A percentile compares a stretch with the other conserved stretches of the same genome.
phyloP scores from a whole-genome alignment of 768 basidiomycete species.

The Suillus sp. region DNA sequence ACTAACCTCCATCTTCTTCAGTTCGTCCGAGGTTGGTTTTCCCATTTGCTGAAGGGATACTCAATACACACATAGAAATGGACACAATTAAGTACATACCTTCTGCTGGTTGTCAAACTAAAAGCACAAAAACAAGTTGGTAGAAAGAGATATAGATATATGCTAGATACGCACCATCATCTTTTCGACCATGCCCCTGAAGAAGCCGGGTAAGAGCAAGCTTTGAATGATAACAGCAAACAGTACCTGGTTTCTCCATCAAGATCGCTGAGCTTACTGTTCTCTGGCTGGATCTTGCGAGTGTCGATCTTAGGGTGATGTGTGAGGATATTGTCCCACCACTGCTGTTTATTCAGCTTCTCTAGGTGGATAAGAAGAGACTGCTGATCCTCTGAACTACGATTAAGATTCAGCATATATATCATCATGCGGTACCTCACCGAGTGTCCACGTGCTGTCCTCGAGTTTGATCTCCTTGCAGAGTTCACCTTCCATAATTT shows the following conservation, averaged over 20 bases:
- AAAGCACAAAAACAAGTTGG: constrained; percentile 10
- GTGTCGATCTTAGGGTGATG: constrained; percentile 98
- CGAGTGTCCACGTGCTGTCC: constrained; percentile 95
- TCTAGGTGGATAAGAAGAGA: constrained; percentile 77
- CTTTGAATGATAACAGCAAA: neutral
- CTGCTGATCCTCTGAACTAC: constrained; percentile 70
- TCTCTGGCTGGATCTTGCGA: constrained; percentile 91
- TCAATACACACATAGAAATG: neutral
- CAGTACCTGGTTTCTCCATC: constrained; percentile 90
- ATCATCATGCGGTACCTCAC: constrained; percentile 48
- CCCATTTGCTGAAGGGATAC: constrained; percentile 75
- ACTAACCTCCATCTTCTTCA: constrained; percentile 87
- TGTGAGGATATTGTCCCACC: constrained; percentile 97
- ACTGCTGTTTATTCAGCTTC: constrained; percentile 84
- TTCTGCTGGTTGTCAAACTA: constrained; percentile 49
- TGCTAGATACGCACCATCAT: constrained; percentile 84
- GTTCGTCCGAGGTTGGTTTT: constrained; percentile 91
- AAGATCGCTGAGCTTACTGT: constrained; percentile 94
- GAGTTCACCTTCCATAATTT: constrained; percentile 86
- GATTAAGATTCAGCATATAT: constrained; percentile 15
- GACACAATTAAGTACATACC: constrained; percentile 25
- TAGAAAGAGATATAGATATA: constrained; percentile 1
- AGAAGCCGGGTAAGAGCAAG: constrained; percentile 10
- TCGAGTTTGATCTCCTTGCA: constrained; percentile 94
- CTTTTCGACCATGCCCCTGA: constrained; percentile 97